A percentile compares a stretch with the other conserved stretches of the same genome.
Conservation (phyloP, 1,284 basidiomycete genomes). For the Cutaneotrichosporon cyanovorans region DNA sequence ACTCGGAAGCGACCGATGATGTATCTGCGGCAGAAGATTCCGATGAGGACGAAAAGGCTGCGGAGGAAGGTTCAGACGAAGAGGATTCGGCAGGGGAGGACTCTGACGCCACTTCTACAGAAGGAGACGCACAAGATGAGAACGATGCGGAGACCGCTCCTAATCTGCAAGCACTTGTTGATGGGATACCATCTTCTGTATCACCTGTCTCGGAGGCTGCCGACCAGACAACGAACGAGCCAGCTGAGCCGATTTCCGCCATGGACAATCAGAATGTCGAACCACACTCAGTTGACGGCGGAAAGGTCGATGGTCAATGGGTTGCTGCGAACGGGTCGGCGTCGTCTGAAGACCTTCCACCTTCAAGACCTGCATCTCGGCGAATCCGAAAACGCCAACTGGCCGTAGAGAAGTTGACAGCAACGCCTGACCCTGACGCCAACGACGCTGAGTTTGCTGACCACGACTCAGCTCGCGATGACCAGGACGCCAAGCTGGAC, state of each 20-base stretch:
- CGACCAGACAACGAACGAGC: no score
- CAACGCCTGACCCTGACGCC: constrained; percentile 36
- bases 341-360: neutral
- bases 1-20: constrained; percentile 28
- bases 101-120: neutral
- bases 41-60: constrained; percentile 23
- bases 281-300: no score
- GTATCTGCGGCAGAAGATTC: constrained; percentile 29
- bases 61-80: constrained; percentile 4
- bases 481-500: constrained; percentile 42
- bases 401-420: constrained; percentile 1
- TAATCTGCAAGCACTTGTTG: no score
- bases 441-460: constrained; percentile 41
- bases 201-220: no score
- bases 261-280: no score
- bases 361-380: constrained; percentile 13
- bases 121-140: neutral
- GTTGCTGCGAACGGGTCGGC: no score
- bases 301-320: no score
- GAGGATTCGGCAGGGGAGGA: constrained; percentile 1
- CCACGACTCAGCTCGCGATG: constrained; percentile 22
- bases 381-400: constrained; percentile 16
- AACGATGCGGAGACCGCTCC: neutral
- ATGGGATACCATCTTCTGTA: no score
- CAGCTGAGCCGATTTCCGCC: no score